Evolutionary conservation across 1,139 yeast species (phyloP), one percentile per base, ranked within the genome.

Genomic region (Lodderomyces elongisporus): DNA sequence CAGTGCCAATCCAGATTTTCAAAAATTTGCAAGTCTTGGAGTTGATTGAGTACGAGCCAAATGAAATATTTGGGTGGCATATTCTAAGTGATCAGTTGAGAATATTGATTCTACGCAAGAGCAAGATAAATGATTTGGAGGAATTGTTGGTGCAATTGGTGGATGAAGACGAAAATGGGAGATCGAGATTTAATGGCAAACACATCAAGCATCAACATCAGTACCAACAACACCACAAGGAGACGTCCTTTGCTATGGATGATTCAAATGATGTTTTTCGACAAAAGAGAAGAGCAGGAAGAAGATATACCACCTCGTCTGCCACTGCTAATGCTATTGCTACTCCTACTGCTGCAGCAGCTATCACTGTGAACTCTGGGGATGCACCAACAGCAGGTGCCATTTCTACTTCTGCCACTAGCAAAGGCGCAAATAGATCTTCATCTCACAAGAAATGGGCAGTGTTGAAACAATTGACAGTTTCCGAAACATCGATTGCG

Each of bases 11-110:
- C 12, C 60, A 59, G 32, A 66, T 76, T 57, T 79, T 79, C 51
- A 77, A 76, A 42, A 79, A 77, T 48, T 54, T 79, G 28, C 77
- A 78, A 37, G 82, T 77, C 15, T 58, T 79, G 33, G 85, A 79
- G 48, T 54, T 79, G 4, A 58, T 65, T 26, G 81, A 77, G 39
- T 64, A 77, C 42, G 83, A 77, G 39, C 81, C 83, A 13, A 75
- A 77, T 42, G 83, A 77, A 43, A 62, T 79, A 9, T 78, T 64
- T 52, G 85, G 85, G 2, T 79, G 85, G 85, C 68, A 77, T 48
- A 47, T 58, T 10, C 50, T 79, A 23, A 66, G 82, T 39, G 79
- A 74, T 35, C 75, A 66, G 40, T 57, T 79, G 28, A 60, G 80
- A 35, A 74, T 77, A 31, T 58, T 79, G 36, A 74, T 76, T 6